Evolutionary conservation across 208 protist species (phyloP).

Genomic region (Naegleria lovaniensis): DNA sequence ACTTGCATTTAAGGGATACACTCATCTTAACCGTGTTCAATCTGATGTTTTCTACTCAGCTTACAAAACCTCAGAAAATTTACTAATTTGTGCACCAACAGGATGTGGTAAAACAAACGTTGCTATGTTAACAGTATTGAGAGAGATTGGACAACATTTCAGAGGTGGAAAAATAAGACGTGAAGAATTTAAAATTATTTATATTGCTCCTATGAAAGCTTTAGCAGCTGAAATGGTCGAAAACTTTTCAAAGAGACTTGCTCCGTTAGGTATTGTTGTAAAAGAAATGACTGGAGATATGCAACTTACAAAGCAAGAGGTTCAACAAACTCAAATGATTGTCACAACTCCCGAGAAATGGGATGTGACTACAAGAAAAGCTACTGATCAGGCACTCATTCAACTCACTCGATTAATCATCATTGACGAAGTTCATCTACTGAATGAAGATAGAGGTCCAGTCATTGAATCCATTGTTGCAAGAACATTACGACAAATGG

Average conservation of each 20-base stretch:
- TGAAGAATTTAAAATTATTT: slow-evolving; percentile 97
- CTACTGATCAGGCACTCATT: slow-evolving; percentile 82
- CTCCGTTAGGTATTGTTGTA: slow-evolving; percentile 76
- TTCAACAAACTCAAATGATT: slow-evolving; percentile 94
- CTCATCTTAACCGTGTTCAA: slow-evolving; percentile 91
- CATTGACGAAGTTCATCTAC: slow-evolving; percentile 97
- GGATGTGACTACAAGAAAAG: slow-evolving; percentile 98
- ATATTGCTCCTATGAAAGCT: slow-evolving; percentile 99
- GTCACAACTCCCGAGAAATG: slow-evolving; percentile 99
- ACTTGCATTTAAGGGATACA: slow-evolving; percentile 69
- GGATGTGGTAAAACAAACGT: slow-evolving; percentile 96
- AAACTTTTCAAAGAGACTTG: slow-evolving; percentile 85
- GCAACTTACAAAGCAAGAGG: slow-evolving; percentile 93
- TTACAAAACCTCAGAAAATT: slow-evolving; percentile 94
- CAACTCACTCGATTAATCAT: slow-evolving; percentile 87
- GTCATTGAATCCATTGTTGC: slow-evolving; percentile 97
- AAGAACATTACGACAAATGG: slow-evolving; percentile 84
- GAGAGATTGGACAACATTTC: slow-evolving; percentile 69
- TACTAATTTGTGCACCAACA: slow-evolving; percentile 97
- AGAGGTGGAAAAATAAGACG: slow-evolving; percentile 66
- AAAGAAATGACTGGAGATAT: slow-evolving; percentile 98
- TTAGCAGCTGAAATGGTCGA: slow-evolving; percentile 94
- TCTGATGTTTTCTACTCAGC: slow-evolving; percentile 86
- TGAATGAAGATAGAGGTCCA: slow-evolving; percentile 96
- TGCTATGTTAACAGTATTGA: slow-evolving; percentile 90